These are phyloP conservation scores for Malus hybrid DNA, from an alignment of 331 rosid genomes.

Conservation along the genomic window DNA sequence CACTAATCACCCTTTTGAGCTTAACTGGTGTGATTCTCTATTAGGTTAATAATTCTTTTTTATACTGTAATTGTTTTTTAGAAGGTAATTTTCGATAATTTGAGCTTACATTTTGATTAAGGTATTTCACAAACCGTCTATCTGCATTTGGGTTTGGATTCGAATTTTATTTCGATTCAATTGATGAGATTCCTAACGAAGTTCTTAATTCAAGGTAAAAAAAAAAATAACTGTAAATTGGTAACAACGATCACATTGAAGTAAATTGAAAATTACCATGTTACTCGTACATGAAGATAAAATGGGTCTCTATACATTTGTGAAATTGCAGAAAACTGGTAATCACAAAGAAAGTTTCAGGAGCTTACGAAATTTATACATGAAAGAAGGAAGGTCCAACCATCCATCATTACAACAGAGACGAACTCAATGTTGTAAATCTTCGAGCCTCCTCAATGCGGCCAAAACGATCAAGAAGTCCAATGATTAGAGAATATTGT, in stretches of 20 bases:
- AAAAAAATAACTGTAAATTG: neutral
- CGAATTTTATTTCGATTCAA: neutral
- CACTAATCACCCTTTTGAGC: neutral
- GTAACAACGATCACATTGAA: neutral
- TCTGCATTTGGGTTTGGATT: neutral
- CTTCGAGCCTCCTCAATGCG: constrained; percentile 45
- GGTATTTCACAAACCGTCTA: neutral
- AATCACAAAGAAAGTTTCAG: neutral
- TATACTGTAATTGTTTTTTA: neutral
- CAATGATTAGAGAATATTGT: constrained; percentile 38
- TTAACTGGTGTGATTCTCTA: neutral
- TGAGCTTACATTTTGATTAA: neutral
- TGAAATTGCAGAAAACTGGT: neutral
- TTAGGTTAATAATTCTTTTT: neutral
- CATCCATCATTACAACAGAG: constrained; percentile 7
- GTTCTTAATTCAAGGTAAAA: too few species aligned
- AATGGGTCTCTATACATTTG: neutral
- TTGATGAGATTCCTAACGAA: neutral
- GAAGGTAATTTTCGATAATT: neutral
- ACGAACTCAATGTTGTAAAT: constrained; percentile 39
- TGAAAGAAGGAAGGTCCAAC: constrained; percentile 1
- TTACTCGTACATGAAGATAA: neutral
- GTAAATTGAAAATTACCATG: neutral
- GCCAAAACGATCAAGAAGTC: constrained; percentile 55
- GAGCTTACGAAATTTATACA: neutral